phyloP scores from a whole-genome alignment of 805 yeast species.

The Tetrapisispora arboricola region DNA sequence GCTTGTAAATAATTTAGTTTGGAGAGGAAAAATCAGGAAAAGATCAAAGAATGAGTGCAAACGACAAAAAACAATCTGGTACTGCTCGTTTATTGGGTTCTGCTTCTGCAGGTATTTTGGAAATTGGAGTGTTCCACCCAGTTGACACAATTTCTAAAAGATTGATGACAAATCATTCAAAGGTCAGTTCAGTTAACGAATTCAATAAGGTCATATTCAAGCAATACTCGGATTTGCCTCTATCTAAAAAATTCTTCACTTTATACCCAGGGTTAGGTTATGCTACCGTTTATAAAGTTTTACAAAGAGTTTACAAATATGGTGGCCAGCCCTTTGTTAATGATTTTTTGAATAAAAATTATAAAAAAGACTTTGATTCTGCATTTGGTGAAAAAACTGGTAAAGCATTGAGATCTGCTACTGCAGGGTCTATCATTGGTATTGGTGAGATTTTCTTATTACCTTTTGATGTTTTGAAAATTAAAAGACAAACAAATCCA shows the following conservation, averaged over 20 bases:
- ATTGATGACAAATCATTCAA: conserved; percentile 73
- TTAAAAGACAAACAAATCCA: conserved; percentile 99
- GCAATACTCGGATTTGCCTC: conserved; percentile 62
- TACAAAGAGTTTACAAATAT: conserved; percentile 96
- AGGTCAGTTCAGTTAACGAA: conserved; percentile 50
- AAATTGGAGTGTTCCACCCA: conserved; percentile 95
- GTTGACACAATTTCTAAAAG: conserved; percentile 97
- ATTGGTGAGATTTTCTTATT: conserved; percentile 93
- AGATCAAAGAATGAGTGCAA: not conserved
- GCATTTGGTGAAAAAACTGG: conserved; percentile 90
- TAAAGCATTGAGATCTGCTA: conserved; percentile 91
- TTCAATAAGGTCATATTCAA: conserved; percentile 82
- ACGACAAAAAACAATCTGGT: conserved; percentile 77
- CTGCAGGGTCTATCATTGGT: conserved; percentile 96
- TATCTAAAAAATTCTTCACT: conserved; percentile 64
- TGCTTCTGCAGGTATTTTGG: conserved; percentile 95
- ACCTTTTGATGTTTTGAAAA: conserved; percentile 93
- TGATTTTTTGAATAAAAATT: conserved; percentile 74
- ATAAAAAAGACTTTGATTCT: conserved; percentile 56
- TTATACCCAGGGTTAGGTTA: conserved; percentile 97
- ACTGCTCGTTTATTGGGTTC: conserved; percentile 88
- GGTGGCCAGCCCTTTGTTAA: conserved; percentile 99
- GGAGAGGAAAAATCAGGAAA: too few relatives aligned
- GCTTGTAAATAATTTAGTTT: not conserved
- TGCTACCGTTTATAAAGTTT: conserved; percentile 92